phyloP scores from a whole-genome alignment of 1,284 basidiomycete species.

The Vanrija sp. region DNA sequence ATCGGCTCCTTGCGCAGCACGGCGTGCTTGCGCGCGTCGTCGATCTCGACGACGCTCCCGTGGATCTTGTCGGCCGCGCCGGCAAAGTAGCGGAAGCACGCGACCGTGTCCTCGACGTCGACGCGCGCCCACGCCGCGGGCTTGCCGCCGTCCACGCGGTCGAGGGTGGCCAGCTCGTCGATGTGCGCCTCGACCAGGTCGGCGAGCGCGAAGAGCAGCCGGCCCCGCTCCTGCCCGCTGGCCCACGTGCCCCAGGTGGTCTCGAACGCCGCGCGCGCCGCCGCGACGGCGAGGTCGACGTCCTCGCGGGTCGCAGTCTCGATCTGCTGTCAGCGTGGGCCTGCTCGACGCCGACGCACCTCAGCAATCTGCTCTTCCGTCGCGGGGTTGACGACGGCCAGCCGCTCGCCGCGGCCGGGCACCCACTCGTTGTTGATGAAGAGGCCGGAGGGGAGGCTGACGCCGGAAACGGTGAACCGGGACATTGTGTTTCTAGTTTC shows the following conservation, averaged over 20 bases:
- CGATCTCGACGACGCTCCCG: slow-evolving; percentile 46
- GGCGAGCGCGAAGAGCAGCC: slow-evolving; percentile 75
- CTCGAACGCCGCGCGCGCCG: slow-evolving; percentile 75
- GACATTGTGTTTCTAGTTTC: too few species aligned
- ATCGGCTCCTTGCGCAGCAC: slow-evolving; percentile 89
- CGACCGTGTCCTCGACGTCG: slow-evolving; percentile 76
- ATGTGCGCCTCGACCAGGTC: slow-evolving; percentile 84
- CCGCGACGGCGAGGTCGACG: slow-evolving; percentile 75
- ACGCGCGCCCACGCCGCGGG: slow-evolving; percentile 60
- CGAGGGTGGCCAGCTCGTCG: slow-evolving; percentile 65
- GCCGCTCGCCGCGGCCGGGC: slow-evolving; percentile 51
- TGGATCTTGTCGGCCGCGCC: slow-evolving; percentile 63
- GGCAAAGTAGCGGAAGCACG: slow-evolving; percentile 73
- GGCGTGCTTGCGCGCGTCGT: slow-evolving; percentile 62
- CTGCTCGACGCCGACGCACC: slow-evolving; percentile 13
- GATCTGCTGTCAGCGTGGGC: not conserved
- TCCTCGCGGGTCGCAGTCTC: slow-evolving; percentile 54
- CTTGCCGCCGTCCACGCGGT: slow-evolving; percentile 73
- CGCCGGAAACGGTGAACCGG: not conserved
- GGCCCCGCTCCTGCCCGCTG: slow-evolving; percentile 73
- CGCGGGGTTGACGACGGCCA: slow-evolving; percentile 27
- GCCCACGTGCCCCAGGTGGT: slow-evolving; percentile 93
- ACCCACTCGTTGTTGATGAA: slow-evolving; percentile 33
- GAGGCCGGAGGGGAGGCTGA: not conserved
- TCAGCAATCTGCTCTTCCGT: slow-evolving; percentile 58